Conservation (phyloP, 257 asterid species). For the Solanum virginianum region DNA sequence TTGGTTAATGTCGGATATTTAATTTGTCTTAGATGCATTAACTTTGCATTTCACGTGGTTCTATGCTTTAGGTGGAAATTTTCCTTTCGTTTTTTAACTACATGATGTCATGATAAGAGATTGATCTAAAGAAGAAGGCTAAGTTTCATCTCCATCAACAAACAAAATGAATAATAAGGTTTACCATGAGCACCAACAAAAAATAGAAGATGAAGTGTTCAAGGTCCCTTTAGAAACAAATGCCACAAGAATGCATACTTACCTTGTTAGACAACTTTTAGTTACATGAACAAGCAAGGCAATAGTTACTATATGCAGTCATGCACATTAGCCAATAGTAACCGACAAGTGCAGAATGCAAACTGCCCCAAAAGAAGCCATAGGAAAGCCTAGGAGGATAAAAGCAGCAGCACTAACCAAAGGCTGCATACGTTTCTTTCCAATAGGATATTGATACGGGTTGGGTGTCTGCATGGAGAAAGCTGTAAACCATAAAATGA, state of each 20-base stretch:
- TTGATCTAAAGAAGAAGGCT: neutral
- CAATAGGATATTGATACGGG: slow-evolving; percentile 44
- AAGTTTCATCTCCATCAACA: neutral
- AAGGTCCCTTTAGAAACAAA: neutral
- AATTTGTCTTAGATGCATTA: neutral
- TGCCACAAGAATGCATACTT: neutral
- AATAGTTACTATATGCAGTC: neutral
- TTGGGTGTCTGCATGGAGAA: slow-evolving; percentile 43
- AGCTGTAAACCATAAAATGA: slow-evolving; percentile 47
- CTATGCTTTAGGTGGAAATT: neutral
- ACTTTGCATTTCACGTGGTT: neutral
- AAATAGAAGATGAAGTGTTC: neutral
- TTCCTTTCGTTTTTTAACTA: neutral
- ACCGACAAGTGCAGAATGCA: neutral
- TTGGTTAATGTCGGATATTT: neutral
- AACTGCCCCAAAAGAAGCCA: neutral
- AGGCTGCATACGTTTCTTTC: slow-evolving; percentile 54
- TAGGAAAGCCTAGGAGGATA: neutral
- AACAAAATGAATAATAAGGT: neutral
- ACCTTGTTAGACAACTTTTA: neutral
- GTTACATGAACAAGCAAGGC: neutral
- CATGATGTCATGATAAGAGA: neutral
- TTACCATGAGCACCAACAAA: neutral
- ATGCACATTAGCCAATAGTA: neutral
- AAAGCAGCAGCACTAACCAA: slow-evolving; percentile 26